These are phyloP conservation scores for Musa schizocarpa DNA, from an alignment of 176 grass and related monocot species.

Conservation along the genomic window DNA sequence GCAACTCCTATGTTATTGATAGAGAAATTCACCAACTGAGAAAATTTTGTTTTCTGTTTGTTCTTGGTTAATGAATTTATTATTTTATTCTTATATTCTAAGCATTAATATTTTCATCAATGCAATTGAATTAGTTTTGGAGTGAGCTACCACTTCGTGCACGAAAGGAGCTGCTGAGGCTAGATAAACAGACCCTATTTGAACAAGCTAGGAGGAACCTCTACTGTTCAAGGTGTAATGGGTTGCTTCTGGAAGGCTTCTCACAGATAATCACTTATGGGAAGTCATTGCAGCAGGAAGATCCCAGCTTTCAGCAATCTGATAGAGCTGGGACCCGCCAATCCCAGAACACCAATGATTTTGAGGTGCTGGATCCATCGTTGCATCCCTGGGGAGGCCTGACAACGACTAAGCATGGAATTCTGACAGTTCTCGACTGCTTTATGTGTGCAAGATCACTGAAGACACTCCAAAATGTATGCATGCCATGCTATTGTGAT, in stretches of 20 bases:
- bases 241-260: conserved; percentile 80
- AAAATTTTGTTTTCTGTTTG: conserved; percentile 15
- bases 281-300: conserved; percentile 59
- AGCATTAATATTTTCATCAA: conserved; percentile 16
- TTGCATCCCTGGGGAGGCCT: conserved; percentile 86
- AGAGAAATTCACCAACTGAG: neutral
- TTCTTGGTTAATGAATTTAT: too few relatives aligned
- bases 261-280: conserved; percentile 70
- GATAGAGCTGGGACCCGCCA: conserved; percentile 24
- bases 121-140: conserved; percentile 75
- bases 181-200: conserved; percentile 87
- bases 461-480: conserved; percentile 73
- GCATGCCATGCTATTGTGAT: conserved; percentile 1
- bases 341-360: conserved; percentile 19
- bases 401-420: conserved; percentile 72
- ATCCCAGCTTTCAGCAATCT: conserved; percentile 19
- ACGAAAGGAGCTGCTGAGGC: conserved; percentile 56
- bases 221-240: conserved; percentile 94
- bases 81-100: neutral
- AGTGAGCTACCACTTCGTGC: conserved; percentile 53
- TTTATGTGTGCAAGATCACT: conserved; percentile 66
- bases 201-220: conserved; percentile 89
- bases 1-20: neutral
- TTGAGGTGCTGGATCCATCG: conserved; percentile 51
- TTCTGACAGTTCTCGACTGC: conserved; percentile 78